phyloP scores from a whole-genome alignment of 176 grass and related monocot genomes.

The Phoenix roebelenii region DNA sequence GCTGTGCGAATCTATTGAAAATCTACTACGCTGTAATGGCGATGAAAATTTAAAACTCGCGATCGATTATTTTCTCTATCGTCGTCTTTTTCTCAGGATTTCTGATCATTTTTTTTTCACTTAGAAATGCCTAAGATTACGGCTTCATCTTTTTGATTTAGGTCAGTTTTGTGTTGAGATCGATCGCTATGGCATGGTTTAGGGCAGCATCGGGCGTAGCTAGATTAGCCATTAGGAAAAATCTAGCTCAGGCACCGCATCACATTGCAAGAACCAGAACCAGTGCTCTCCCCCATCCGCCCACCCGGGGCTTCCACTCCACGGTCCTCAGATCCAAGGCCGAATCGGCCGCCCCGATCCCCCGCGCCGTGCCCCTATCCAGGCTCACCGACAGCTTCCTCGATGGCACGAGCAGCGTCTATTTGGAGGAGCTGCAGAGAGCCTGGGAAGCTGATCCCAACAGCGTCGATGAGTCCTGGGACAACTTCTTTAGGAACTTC shows the following conservation, averaged over 20 bases:
- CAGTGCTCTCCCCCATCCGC: constrained; percentile 7
- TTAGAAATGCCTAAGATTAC: too few relatives aligned
- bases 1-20: too few relatives aligned
- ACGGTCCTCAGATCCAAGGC: constrained; percentile 8
- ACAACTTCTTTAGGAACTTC: constrained; percentile 51
- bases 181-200: constrained; percentile 20
- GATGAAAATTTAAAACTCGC: too few relatives aligned
- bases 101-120: too few relatives aligned
- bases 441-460: constrained; percentile 42
- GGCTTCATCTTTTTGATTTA: background rate
- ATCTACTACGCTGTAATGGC: too few relatives aligned
- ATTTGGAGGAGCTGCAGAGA: constrained; percentile 41
- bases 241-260: constrained; percentile 6
- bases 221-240: constrained; percentile 4
- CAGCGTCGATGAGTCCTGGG: constrained; percentile 46
- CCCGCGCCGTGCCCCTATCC: constrained; percentile 32
- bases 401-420: constrained; percentile 43
- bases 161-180: constrained; percentile 34
- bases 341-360: constrained; percentile 18
- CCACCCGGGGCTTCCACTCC: constrained; percentile 23
- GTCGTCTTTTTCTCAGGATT: too few relatives aligned
- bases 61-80: too few relatives aligned
- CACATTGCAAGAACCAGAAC: background rate
- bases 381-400: constrained; percentile 37
- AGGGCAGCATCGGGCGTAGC: constrained; percentile 2